phyloP scores from a whole-genome alignment of 148 eudicot species.

The Spergularia bocconei region DNA sequence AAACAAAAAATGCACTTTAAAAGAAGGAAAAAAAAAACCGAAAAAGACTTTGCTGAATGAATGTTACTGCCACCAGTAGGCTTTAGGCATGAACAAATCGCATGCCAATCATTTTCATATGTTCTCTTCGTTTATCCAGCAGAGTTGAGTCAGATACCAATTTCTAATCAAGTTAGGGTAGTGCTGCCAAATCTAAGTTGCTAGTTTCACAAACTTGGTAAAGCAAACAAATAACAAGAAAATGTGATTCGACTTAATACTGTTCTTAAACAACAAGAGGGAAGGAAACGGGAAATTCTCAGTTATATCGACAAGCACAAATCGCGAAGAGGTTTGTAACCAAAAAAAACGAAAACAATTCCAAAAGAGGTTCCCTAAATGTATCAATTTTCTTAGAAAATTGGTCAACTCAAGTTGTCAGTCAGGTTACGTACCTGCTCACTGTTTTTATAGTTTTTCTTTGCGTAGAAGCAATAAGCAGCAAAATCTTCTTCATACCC shows the following conservation, averaged over 20 bases:
- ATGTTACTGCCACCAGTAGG: too few species aligned
- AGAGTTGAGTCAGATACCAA: too few species aligned
- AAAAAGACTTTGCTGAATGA: too few species aligned
- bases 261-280: background rate
- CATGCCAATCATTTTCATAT: too few species aligned
- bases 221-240: background rate
- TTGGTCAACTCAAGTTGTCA: background rate
- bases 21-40: too few species aligned
- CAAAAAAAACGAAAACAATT: too few species aligned
- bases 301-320: background rate
- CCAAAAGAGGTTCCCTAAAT: background rate
- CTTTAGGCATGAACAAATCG: too few species aligned
- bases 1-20: too few species aligned
- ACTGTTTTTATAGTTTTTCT: slow-evolving; percentile 53
- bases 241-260: background rate
- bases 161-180: too few species aligned
- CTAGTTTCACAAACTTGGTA: background rate
- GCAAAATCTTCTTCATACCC: slow-evolving; percentile 64
- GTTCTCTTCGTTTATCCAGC: too few species aligned
- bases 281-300: background rate
- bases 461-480: slow-evolving; percentile 86
- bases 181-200: too few species aligned
- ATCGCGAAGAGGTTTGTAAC: background rate
- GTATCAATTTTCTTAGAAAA: background rate
- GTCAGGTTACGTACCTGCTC: slow-evolving; percentile 62